A percentile compares a stretch with the other conserved stretches of the same genome.
Evolutionary conservation across 768 basidiomycete species (phyloP).

Genomic region (Lentinula sp.): DNA sequence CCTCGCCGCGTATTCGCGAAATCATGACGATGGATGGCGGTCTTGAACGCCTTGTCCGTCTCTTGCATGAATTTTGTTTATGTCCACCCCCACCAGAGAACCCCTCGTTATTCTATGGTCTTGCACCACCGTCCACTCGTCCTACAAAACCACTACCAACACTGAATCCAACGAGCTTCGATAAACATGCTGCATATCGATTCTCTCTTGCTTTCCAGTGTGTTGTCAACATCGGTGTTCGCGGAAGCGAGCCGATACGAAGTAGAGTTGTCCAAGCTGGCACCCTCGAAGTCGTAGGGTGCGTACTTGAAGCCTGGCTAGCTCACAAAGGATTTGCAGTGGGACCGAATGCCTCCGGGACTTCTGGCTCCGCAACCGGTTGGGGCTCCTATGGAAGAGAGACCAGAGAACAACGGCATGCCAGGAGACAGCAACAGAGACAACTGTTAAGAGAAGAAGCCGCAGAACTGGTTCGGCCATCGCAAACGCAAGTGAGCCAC

Average conservation of each 20-base stretch:
- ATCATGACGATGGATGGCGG: slow-evolving; percentile 98
- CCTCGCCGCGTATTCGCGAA: slow-evolving; percentile 95
- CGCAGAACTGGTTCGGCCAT: slow-evolving; percentile 47
- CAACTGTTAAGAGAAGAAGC: slow-evolving; percentile 52
- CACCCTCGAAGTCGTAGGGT: slow-evolving; percentile 88
- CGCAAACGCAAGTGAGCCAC: slow-evolving; percentile 44
- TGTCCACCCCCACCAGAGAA: slow-evolving; percentile 79
- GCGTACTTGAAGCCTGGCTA: slow-evolving; percentile 90
- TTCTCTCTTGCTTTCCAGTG: slow-evolving; percentile 95
- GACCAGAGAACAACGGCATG: slow-evolving; percentile 66
- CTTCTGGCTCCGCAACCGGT: slow-evolving; percentile 40
- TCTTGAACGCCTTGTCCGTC: slow-evolving; percentile 89
- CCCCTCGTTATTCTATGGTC: slow-evolving; percentile 70
- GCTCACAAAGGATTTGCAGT: slow-evolving; percentile 84
- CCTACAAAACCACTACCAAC: slow-evolving; percentile 51
- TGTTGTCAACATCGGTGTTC: slow-evolving; percentile 93
- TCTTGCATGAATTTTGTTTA: slow-evolving; percentile 84
- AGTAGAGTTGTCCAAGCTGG: slow-evolving; percentile 93
- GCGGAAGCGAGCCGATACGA: slow-evolving; percentile 89
- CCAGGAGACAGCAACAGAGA: slow-evolving; percentile 47
- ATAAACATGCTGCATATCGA: slow-evolving; percentile 81
- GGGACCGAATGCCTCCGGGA: slow-evolving; percentile 64
- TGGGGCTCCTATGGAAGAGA: slow-evolving; percentile 34
- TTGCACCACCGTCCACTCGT: slow-evolving; percentile 57
- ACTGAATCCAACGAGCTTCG: slow-evolving; percentile 63